Evolutionary conservation across 2,329 filamentous ascomycete species (phyloP).

Genomic region (Fusarium bulbicola): DNA sequence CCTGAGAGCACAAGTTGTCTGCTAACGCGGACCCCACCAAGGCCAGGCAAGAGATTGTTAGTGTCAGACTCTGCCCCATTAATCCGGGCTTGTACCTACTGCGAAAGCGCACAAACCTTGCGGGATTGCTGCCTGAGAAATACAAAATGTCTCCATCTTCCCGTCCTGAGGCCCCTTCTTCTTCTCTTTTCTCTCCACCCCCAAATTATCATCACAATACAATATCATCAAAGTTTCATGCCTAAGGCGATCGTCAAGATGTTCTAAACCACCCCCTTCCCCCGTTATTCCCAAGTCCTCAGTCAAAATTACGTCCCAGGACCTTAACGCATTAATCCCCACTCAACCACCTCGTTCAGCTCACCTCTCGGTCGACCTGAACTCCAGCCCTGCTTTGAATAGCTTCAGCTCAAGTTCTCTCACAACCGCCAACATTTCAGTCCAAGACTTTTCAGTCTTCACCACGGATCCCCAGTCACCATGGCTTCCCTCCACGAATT

Average conservation of each 20-base stretch:
- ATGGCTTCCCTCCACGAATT: slow-evolving; percentile 80
- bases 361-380: slow-evolving; percentile 74
- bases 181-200: slow-evolving; percentile 50
- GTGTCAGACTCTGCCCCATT: slow-evolving; percentile 27
- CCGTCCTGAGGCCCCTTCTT: slow-evolving; percentile 38
- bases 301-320: slow-evolving; percentile 65
- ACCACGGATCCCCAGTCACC: slow-evolving; percentile 83
- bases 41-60: slow-evolving; percentile 11
- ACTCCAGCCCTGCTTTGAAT: slow-evolving; percentile 68
- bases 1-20: slow-evolving; percentile 6
- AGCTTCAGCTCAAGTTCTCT: slow-evolving; percentile 67
- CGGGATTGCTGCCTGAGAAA: slow-evolving; percentile 57
- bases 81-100: slow-evolving; percentile 29
- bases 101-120: slow-evolving; percentile 33
- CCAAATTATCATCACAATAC: slow-evolving; percentile 46
- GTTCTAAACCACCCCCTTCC: slow-evolving; percentile 62
- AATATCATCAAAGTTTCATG: slow-evolving; percentile 42
- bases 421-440: slow-evolving; percentile 67
- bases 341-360: slow-evolving; percentile 55
- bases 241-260: slow-evolving; percentile 61
- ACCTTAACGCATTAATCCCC: slow-evolving; percentile 53
- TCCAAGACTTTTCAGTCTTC: slow-evolving; percentile 77
- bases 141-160: slow-evolving; percentile 52
- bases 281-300: slow-evolving; percentile 49
- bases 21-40: slow-evolving; percentile 10